phyloP scores from a whole-genome alignment of 768 basidiomycete species.

The Mycena capillaripes region DNA sequence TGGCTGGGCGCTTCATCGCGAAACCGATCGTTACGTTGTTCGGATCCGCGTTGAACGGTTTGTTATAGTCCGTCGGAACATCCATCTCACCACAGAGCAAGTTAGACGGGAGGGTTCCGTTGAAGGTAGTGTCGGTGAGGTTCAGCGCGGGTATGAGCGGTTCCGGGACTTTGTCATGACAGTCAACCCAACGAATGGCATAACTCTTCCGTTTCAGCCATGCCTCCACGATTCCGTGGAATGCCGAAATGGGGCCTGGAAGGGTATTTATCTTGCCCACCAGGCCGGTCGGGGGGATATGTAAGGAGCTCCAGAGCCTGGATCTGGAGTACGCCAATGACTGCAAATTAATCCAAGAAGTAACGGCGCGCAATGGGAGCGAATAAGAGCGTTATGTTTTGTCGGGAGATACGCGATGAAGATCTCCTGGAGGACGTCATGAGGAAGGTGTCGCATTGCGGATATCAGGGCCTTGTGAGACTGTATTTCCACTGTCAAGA shows the following conservation, averaged over 20 bases:
- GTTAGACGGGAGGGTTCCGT: conserved; percentile 13
- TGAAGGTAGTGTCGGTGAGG: not conserved
- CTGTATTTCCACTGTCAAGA: conserved; percentile 1
- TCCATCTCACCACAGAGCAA: conserved; percentile 30
- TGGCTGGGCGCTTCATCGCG: conserved; percentile 30
- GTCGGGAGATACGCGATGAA: conserved; percentile 11
- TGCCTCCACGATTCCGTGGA: too few relatives aligned
- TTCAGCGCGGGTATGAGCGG: conserved; percentile 9
- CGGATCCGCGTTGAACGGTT: conserved; percentile 6
- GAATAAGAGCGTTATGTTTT: not conserved
- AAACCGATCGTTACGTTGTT: conserved; percentile 33
- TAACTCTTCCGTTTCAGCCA: too few relatives aligned
- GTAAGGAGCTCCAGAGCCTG: not conserved
- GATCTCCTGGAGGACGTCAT: conserved; percentile 17
- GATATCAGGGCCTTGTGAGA: conserved; percentile 13
- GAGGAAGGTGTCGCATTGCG: conserved; percentile 1
- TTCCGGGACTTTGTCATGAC: conserved; percentile 13
- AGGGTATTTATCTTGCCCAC: not conserved
- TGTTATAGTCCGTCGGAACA: conserved; percentile 31
- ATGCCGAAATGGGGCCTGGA: too few relatives aligned
- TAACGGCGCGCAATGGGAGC: not conserved
- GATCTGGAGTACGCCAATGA: conserved; percentile 3
- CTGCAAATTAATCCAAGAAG: conserved; percentile 7
- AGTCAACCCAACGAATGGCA: conserved; percentile 29
- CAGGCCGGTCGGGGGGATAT: not conserved